A percentile compares a stretch with the other conserved stretches of the same genome.
Evolutionary conservation across 441 rosid species (phyloP).

Genomic region (Gossypium davidsonii): DNA sequence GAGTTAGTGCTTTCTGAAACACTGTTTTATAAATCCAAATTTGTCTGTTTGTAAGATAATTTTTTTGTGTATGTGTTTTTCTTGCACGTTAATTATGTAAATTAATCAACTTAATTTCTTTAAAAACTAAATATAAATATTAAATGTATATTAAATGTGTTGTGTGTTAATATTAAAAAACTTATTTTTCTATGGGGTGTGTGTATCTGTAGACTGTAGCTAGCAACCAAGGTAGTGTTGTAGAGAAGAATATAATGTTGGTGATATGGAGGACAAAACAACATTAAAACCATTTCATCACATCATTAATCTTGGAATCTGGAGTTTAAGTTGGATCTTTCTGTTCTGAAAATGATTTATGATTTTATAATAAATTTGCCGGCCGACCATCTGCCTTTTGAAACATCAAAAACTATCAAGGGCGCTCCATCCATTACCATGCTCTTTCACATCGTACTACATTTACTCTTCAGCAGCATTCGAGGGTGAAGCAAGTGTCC

Average conservation of each 20-base stretch:
- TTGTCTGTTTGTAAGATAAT: too few relatives aligned
- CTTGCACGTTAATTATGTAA: neutral
- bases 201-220: neutral
- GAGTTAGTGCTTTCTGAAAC: neutral
- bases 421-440: neutral
- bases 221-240: neutral
- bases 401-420: neutral
- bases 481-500: too few relatives aligned
- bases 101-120: neutral
- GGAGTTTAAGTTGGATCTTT: constrained; percentile 8
- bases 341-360: neutral
- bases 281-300: constrained; percentile 6
- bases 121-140: too few relatives aligned
- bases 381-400: constrained; percentile 6
- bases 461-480: too few relatives aligned
- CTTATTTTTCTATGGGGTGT: neutral
- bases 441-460: too few relatives aligned
- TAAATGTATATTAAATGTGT: too few relatives aligned
- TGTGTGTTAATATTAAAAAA: neutral
- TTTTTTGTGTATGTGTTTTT: too few relatives aligned
- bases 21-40: neutral
- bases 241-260: constrained; percentile 14
- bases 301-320: constrained; percentile 5
- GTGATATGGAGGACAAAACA: constrained; percentile 11
- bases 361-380: neutral